Evolutionary conservation across 305 asterid species (phyloP), one percentile per base, ranked within the genome.

Genomic region (Withania somnifera): DNA sequence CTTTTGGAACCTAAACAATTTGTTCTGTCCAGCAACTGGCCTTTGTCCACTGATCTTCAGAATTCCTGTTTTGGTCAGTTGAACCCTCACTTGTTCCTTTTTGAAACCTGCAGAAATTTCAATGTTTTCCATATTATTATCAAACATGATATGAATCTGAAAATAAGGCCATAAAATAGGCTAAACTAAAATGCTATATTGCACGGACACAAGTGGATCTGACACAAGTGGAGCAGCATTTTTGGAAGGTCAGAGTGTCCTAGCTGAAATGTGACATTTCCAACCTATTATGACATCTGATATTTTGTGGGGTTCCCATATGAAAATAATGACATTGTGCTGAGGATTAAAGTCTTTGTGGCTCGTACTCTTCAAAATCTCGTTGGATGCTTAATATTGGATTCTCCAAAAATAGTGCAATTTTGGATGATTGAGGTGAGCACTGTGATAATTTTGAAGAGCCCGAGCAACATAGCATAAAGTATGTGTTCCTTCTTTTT

Each of bases 81-180:
- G 95, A 50, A 88, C 91, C 80, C 84, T 88, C 67, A 95, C 36
- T 40, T 95, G 89, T 7, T 93, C 98, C 82, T 86, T 93, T 13
- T 56, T 86, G 86, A 90, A 93, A 34, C 86, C 98, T 94, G 91
- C 24, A 78, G 19, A 80, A n/a, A 24, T 45, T 11, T 56, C 11
- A 24, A 19, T 67, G 30, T n/a, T n/a, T n/a, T n/a, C n/a, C n/a
- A n/a, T n/a, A n/a, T n/a, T n/a, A 67, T 6, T 36, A 28, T 32
- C 5, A 1, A 51, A 54, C 60, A 6, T 50, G 28, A 11, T 5
- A 28, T 30, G 26, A 17, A 66, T 19, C 3, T 40, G 17, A 11
- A 28, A 22, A 13, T n/a, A 63, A 20, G 19, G 6, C 3, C 45
- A 68, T 66, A 53, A 7, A 30, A 22, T 64, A 34, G 22, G 22